Evolutionary conservation across 2,329 filamentous ascomycete species (phyloP), one percentile per base, ranked within the genome.

Genomic region (Colletotrichum phormii): DNA sequence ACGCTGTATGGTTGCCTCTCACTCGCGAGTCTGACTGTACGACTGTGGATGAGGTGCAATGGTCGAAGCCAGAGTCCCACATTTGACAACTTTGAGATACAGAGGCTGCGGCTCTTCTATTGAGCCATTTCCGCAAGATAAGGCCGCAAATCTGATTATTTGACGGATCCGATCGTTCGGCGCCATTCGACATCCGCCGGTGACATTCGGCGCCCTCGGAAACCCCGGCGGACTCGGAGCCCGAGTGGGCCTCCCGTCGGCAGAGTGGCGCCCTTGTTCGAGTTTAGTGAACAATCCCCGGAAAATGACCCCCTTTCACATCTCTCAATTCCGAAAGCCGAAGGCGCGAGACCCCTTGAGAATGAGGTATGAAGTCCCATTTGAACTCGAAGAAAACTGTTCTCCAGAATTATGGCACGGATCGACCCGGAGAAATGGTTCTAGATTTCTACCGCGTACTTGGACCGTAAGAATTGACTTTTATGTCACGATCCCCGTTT

Each of bases 251-350:
- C 42, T 49, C 18, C 42, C 42, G 18, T 49, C 42, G 42, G 42
- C 7, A 49, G 8, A 49, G 7, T 49, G 18, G 18, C 42, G 18
- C 42, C 8, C 42, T 22, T 8, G 7, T 35, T 49, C 42, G 8
- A 9, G 18, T 49, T 49, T 49, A 49, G 42, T 49, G 42, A 49
- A 49, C 42, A 49, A 15, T 49, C 15, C 9, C 15, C 8, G 42
- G 13, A 42, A 42, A 42, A 13, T 18, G 37, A 7, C 6, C 37
- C 13, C 37, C 37, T 18, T 7, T 5, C 5, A 13, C 15, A 42
- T 42, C 18, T 51, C 18, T 15, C 42, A 63, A 57, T n/a, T 31
- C 65, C 65, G 58, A 49, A 63, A 31, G 49, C 49, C 49, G 65
- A 68, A 68, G 49, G 13, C 58, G 58, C 49, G 58, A 68, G 49